Evolutionary conservation across 1,284 basidiomycete genomes (phyloP), one percentile per base, ranked within the genome.

Genomic region (Flammula alnicola): DNA sequence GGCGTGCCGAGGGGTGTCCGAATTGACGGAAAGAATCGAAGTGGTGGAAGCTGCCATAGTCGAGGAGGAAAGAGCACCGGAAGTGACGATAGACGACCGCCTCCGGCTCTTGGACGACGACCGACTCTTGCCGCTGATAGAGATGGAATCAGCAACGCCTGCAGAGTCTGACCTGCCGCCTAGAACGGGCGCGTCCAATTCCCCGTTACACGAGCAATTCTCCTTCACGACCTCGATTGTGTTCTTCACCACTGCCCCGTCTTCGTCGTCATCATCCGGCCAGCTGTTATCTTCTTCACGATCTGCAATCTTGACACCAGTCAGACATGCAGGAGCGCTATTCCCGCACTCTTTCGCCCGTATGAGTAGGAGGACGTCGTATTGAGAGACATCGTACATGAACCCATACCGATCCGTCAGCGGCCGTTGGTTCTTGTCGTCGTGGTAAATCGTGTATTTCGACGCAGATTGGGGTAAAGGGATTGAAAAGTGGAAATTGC

Each of bases 341-440:
- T 80, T 87, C 25, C 79, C 76, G 55, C 87, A 91, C 58, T 89
- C 87, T 68, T 78, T 76, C 27, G 88, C 88, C 36, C 89, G 78
- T 6, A 86, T 66, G 23, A 95, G 76, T 16, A 95, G 71, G 12
- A 92, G 72, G n/a, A 90, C 77, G 60, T 95, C 92, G 56, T 93
- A 90, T 60, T 82, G 78, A 19, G 85, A 84, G 9, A 93, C 81
- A 60, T 93, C 91, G 58, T 95, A 97, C 63, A 97, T 89, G 72
- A 98, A 98, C 0, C 96, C 96, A 64, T 93, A 98, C 7, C 93
- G 84, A 62, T 98, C 96, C 4, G 95, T 94, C 57, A 97, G 74
- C 1, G 86, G 83, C 37, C 86, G 79, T 32, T 83, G 80, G 35
- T 71, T 77, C 48, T 77, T 73, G 10, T 83, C 79, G 36, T 81